These are phyloP conservation scores for Carex scoparia DNA, from an alignment of 176 grass and related monocot species.

Conservation along the genomic window DNA sequence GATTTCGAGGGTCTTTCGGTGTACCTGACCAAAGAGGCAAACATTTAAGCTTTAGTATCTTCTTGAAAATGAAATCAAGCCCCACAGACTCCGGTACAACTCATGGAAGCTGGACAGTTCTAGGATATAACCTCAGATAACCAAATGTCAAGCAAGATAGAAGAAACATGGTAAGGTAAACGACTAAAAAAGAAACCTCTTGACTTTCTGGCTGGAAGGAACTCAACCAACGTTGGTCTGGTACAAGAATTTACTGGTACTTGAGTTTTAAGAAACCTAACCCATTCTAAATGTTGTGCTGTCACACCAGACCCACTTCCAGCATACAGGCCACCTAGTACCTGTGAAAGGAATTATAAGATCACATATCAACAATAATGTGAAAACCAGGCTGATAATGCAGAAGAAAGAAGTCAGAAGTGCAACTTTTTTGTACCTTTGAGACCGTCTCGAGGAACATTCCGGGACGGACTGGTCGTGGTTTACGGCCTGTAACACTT, in stretches of 20 bases:
- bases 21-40: constrained; percentile 44
- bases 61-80: background rate
- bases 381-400: background rate
- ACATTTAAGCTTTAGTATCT: background rate
- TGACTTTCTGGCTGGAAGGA: background rate
- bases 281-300: constrained; percentile 96
- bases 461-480: constrained; percentile 76
- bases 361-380: background rate
- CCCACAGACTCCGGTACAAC: background rate
- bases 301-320: constrained; percentile 77
- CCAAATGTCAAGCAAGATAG: background rate
- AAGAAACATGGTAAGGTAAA: background rate
- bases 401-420: background rate
- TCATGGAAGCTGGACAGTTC: background rate
- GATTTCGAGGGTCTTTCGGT: constrained; percentile 77
- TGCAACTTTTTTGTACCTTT: constrained; percentile 43
- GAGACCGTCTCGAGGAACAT: constrained; percentile 93
- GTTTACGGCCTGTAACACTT: constrained; percentile 52
- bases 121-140: background rate
- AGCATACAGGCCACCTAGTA: constrained; percentile 74
- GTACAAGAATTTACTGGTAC: background rate
- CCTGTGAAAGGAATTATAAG: constrained; percentile 35
- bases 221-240: background rate
- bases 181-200: background rate
- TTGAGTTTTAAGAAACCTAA: constrained; percentile 26